Base-by-base conservation (phyloP, 1,284 basidiomycete genomes). In the Kalmanozyma brasiliensis region DNA sequence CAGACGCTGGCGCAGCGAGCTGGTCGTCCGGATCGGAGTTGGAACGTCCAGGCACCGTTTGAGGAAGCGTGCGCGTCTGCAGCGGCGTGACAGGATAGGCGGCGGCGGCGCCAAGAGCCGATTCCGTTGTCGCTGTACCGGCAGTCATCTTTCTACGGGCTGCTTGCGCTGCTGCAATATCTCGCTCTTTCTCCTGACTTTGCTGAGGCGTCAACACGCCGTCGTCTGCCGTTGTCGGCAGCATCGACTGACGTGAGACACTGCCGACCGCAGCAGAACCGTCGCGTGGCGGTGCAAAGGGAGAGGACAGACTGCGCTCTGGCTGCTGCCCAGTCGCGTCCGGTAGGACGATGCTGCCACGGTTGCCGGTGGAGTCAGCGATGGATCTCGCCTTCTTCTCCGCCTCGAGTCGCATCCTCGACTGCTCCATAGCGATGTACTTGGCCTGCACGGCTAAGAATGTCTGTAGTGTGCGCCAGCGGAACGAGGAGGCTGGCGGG, bases 361-460 rank as follows among this genome's bases (percentile, higher is more conserved):
- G 52, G 52, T 56, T 60, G 52, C 56, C 56, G 47, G 59, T 47
- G 3, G 55, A 59, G 29, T 65, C 62, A 1, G 42, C 42, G 38
- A 41, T 49, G 20, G 45, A 19, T 36, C 46, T 40, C n/a, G 41
- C 22, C 51, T 43, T 58, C 29, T 60, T 63, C 2, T 71, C 68
- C 4, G 63, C 63, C 36, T 67, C 68, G 30, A 53, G 32, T 1
- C 63, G 58, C 52, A 71, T 52, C 45, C 63, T 49, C 46, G 79
- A 78, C 34, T 82, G 81, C 42, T 84, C 84, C 42, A 84, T 79
- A 44, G 82, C 82, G 38, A 84, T 77, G 32, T 85, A 82, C 34
- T 83, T 82, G 35, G 83, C 84, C 71, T 86, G 86, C 17, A 85
- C 83, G 1, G 82, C 81, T 29, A 87, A 82, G 74, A 84, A 87